phyloP scores from a whole-genome alignment of 768 basidiomycete species.

The Rhodocollybia butyracea region DNA sequence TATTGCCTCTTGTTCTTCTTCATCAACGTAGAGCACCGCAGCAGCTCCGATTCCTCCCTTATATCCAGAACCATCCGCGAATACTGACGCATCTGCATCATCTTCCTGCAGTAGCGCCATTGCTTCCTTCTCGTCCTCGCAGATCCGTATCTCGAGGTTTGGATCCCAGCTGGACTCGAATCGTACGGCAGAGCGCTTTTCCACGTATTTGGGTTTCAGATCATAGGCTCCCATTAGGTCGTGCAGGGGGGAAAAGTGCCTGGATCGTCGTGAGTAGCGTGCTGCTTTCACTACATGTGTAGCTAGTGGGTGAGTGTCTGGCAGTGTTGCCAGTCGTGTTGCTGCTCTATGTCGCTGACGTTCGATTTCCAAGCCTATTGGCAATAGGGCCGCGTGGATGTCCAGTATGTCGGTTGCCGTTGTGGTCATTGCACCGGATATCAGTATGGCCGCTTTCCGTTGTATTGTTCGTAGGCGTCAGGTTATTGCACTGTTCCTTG shows the following conservation, averaged over 20 bases:
- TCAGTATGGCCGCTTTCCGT: neutral
- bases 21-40: neutral
- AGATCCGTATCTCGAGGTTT: neutral
- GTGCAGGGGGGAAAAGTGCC: slow-evolving; percentile 16
- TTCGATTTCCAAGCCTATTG: slow-evolving; percentile 8
- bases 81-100: neutral
- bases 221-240: slow-evolving; percentile 6
- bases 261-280: neutral
- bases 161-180: neutral
- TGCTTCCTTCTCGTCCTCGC: neutral
- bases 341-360: neutral
- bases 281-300: neutral
- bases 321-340: slow-evolving; percentile 7
- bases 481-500: neutral
- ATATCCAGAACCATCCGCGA: slow-evolving; percentile 12
- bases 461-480: neutral
- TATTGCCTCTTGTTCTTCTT: neutral
- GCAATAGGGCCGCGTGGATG: slow-evolving; percentile 10
- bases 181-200: neutral
- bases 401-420: slow-evolving; percentile 13
- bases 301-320: slow-evolving; percentile 1
- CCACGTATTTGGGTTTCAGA: neutral
- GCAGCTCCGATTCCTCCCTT: slow-evolving; percentile 8
- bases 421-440: slow-evolving; percentile 6
- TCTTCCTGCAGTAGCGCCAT: neutral